Percentiles rank a stretch among this genome's conserved stretches.
phyloP scores from a whole-genome alignment of 2,329 filamentous ascomycete species.

The Cladophialophora chaetospira region DNA sequence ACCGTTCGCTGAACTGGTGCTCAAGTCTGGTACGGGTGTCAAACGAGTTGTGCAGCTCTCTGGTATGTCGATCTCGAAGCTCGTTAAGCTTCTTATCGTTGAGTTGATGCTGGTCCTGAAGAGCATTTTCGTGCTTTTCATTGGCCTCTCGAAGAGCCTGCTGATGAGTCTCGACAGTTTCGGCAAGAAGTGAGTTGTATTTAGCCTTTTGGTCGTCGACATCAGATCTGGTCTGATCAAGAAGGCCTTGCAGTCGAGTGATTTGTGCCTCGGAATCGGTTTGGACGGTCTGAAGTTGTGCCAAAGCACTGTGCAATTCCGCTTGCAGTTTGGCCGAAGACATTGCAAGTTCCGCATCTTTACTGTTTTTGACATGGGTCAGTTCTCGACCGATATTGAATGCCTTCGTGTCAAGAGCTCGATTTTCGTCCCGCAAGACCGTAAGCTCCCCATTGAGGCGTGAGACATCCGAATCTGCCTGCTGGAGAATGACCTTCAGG shows the following conservation, averaged over 20 bases:
- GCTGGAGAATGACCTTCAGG: constrained; percentile 75
- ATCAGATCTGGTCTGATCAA: constrained; percentile 77
- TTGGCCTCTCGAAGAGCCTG: constrained; percentile 58
- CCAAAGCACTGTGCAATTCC: constrained; percentile 80
- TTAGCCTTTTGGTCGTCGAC: constrained; percentile 78
- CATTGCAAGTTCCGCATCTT: constrained; percentile 76
- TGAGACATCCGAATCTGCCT: constrained; percentile 60
- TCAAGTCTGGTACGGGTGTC: constrained; percentile 84
- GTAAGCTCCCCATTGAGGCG: constrained; percentile 63
- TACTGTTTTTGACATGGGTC: constrained; percentile 78
- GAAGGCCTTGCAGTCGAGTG: constrained; percentile 67
- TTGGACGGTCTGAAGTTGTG: constrained; percentile 76
- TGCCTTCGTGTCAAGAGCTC: constrained; percentile 69
- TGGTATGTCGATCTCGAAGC: constrained; percentile 72
- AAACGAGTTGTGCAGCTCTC: constrained; percentile 69
- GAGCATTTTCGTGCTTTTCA: constrained; percentile 55
- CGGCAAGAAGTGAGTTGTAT: constrained; percentile 81
- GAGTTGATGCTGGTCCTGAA: constrained; percentile 61
- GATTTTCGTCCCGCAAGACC: constrained; percentile 57
- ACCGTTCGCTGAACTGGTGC: constrained; percentile 75
- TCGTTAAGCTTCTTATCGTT: constrained; percentile 76
- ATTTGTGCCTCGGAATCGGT: constrained; percentile 77
- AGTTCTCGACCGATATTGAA: constrained; percentile 78
- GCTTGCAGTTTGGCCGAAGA: constrained; percentile 76
- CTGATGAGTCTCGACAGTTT: constrained; percentile 70